Base-by-base conservation (phyloP, 2,329 filamentous ascomycete genomes). In the Claviceps sp. region DNA sequence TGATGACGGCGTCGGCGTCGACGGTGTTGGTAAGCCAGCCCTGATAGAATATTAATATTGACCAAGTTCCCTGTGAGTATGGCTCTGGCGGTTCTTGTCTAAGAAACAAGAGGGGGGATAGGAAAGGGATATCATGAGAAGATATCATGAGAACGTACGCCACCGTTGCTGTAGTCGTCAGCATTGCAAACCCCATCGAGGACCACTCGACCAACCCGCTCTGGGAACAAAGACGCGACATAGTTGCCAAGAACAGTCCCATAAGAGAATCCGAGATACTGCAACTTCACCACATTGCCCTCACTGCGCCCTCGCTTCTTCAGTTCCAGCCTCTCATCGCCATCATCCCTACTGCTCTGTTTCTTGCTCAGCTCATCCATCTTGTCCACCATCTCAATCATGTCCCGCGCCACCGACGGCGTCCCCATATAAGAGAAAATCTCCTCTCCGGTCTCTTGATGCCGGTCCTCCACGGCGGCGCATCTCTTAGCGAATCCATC, bases 221-320 rank as follows among this genome's bases (percentile, higher is more conserved):
- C 64, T 0, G 66, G 65, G 37, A 64, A 69, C 61, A 69, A 60
- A 34, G 65, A 63, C 2, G 65, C 63, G 54, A 68, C 66, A 34
- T 63, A 63, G 43, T 66, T 66, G 1, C 67, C 67, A 0, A 69
- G 58, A 0, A 65, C 18, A 2, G 64, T 67, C 16, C 66, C 65
- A 18, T 78, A 78, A 5, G 72, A 75, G 50, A 77, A 70, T 0
- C 75, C 74, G 63, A 72, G 70, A 56, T 75, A 78, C 57, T 72
- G 70, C 34, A 77, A 56, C 11, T 58, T 43, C 2, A 54, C 53
- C 1, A 57, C 50, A 24, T 58, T 41, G 18, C 48, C 51, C 5
- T 44, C 26, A 4, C 47, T 45, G 9, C 4, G 30, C 24, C 40
- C 34, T 44, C 56, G 55, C 50, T 47, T 57, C 44, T 43, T 56